Conservation (phyloP, 306 rosid genomes). For the Rubus parviflorus region DNA sequence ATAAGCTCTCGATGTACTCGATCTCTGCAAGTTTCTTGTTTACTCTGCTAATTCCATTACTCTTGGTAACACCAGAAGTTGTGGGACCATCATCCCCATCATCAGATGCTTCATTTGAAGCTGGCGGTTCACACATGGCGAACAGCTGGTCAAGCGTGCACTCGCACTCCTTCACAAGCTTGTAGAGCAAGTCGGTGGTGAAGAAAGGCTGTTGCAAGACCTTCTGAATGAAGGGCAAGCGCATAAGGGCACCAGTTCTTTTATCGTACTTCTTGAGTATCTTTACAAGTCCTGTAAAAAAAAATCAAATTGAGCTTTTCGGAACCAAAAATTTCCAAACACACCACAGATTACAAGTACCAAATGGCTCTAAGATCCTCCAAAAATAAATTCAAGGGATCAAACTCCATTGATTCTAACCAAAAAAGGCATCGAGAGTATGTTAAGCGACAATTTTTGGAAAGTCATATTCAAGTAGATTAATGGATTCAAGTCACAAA, state of each 20-base stretch:
- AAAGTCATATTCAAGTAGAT: neutral
- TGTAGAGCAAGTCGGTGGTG: constrained; percentile 86
- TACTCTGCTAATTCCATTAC: neutral
- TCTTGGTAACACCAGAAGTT: neutral
- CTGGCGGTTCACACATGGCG: constrained; percentile 44
- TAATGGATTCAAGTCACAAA: neutral
- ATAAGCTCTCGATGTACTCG: constrained; percentile 10
- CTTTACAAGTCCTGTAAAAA: constrained; percentile 74
- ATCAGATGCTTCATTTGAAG: constrained; percentile 44
- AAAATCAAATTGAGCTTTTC: constrained; percentile 15
- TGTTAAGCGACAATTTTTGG: neutral
- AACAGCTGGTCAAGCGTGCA: constrained; percentile 76
- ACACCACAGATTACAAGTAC: neutral
- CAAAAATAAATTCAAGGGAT: neutral
- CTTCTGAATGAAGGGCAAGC: constrained; percentile 93
- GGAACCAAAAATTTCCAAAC: neutral
- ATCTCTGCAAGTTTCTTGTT: constrained; percentile 9
- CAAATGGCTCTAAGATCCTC: neutral
- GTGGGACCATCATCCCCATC: constrained; percentile 39
- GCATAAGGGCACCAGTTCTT: constrained; percentile 96
- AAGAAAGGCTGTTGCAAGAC: constrained; percentile 95
- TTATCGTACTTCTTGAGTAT: constrained; percentile 96
- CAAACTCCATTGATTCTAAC: neutral
- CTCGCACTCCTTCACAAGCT: constrained; percentile 96
- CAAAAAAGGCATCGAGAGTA: neutral